Conservation (phyloP, 73 alveolate species). For the Paramecium octaurelia region DNA sequence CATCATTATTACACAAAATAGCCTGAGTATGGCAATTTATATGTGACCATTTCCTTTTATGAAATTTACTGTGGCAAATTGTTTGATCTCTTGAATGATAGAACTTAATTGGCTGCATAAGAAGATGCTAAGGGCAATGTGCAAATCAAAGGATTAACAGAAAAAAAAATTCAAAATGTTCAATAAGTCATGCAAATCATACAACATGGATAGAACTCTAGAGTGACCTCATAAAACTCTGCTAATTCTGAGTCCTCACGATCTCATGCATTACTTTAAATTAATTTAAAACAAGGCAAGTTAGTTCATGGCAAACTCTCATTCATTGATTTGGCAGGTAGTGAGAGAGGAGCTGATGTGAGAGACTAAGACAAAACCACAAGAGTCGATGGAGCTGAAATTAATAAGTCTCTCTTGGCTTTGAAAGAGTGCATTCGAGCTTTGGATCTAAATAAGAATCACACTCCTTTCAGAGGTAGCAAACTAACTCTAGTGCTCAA, state of each 20-base stretch:
- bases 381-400: constrained; percentile 99
- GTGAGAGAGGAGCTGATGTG: constrained; percentile 99
- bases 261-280: constrained; percentile 72
- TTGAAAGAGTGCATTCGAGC: constrained; percentile 99
- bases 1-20: neutral
- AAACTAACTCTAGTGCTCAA: constrained; percentile 86
- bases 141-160: constrained; percentile 93
- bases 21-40: constrained; percentile 70
- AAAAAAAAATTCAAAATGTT: constrained; percentile 75
- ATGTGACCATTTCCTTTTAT: constrained; percentile 92
- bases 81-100: constrained; percentile 95
- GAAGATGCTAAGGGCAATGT: constrained; percentile 99
- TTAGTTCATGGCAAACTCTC: constrained; percentile 91
- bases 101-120: constrained; percentile 89
- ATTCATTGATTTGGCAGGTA: constrained; percentile 98
- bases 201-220: constrained; percentile 73
- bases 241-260: constrained; percentile 57
- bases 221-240: constrained; percentile 50
- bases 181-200: constrained; percentile 76
- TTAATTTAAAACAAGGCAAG: constrained; percentile 86
- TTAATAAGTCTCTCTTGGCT: constrained; percentile 98
- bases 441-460: constrained; percentile 92
- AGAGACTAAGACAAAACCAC: constrained; percentile 91
- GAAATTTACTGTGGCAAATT: constrained; percentile 99
- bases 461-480: constrained; percentile 98